Conservation (phyloP, 1,284 basidiomycete genomes). For the Puccinia novopanici region DNA sequence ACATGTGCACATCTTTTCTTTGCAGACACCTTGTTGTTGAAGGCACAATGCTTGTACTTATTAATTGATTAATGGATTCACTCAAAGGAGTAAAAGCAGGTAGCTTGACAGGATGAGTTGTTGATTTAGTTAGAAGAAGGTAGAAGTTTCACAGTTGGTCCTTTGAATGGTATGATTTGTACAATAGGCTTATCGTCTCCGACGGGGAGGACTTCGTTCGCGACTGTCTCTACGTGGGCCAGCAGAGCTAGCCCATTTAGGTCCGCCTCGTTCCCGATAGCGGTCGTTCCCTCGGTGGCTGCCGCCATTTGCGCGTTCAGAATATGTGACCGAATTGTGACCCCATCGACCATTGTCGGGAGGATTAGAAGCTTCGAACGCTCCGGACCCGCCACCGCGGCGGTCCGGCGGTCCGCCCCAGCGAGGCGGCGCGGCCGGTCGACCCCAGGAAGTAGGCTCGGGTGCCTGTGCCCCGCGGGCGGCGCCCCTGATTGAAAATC, state of each 20-base stretch:
- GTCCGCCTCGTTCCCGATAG: conserved; percentile 18
- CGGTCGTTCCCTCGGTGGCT: conserved; percentile 27
- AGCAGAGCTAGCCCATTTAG: conserved; percentile 24
- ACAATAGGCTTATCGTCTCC: conserved; percentile 5
- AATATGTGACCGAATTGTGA: conserved; percentile 37
- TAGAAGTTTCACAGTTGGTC: too few species aligned
- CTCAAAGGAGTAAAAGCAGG: too few species aligned
- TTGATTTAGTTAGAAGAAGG: too few species aligned
- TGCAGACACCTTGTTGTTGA: too few species aligned
- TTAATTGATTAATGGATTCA: too few species aligned
- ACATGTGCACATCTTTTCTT: too few species aligned
- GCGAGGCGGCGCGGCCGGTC: conserved; percentile 10
- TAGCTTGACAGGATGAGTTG: too few species aligned
- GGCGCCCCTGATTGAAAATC: conserved; percentile 43
- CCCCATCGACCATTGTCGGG: conserved; percentile 40
- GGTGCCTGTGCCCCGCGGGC: not conserved
- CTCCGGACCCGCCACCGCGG: conserved; percentile 14
- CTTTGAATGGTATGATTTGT: not conserved
- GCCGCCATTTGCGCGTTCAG: conserved; percentile 21
- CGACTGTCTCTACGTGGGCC: conserved; percentile 34
- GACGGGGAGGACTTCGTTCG: conserved; percentile 24
- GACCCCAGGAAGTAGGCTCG: conserved; percentile 3
- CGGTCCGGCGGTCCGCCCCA: conserved; percentile 29
- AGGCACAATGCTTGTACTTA: too few species aligned
- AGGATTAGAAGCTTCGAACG: conserved; percentile 6